Percentiles rank a stretch among this genome's conserved stretches.
phyloP scores from a whole-genome alignment of 345 rosid species.

The Eucalyptus marginata region DNA sequence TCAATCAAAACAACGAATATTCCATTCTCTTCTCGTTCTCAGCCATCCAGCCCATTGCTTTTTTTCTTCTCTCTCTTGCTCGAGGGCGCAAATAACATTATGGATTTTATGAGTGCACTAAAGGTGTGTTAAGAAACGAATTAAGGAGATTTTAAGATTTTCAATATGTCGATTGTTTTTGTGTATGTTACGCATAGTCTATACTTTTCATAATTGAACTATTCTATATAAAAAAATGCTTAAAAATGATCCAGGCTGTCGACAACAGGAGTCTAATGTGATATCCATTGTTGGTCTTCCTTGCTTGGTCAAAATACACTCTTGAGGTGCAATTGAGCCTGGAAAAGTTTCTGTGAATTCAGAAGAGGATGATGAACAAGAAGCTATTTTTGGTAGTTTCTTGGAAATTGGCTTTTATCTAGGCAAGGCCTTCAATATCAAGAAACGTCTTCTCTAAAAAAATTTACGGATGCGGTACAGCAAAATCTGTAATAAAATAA shows the following conservation, averaged over 20 bases:
- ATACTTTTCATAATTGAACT: neutral
- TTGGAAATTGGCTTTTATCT: neutral
- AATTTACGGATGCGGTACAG: neutral
- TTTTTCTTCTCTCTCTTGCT: neutral
- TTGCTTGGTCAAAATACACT: neutral
- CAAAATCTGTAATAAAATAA: neutral
- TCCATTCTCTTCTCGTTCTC: neutral
- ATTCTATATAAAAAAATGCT: neutral
- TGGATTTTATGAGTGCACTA: neutral
- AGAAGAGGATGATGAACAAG: neutral
- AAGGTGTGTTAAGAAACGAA: neutral
- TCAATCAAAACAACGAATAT: neutral
- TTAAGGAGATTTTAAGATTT: neutral
- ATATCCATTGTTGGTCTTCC: neutral
- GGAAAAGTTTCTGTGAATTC: neutral
- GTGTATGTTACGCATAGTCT: neutral
- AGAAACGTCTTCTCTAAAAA: neutral
- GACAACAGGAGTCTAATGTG: neutral
- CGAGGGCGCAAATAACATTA: neutral
- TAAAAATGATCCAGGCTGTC: rapidly evolving
- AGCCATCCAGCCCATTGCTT: neutral
- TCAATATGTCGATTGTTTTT: neutral
- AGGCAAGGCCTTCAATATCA: neutral
- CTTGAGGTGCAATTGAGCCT: neutral
- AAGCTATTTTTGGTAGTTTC: neutral